Evolutionary conservation across 164 flowering plant species (phyloP), one percentile per base, ranked within the genome.

Genomic region (Dillenia suffruticosa): DNA sequence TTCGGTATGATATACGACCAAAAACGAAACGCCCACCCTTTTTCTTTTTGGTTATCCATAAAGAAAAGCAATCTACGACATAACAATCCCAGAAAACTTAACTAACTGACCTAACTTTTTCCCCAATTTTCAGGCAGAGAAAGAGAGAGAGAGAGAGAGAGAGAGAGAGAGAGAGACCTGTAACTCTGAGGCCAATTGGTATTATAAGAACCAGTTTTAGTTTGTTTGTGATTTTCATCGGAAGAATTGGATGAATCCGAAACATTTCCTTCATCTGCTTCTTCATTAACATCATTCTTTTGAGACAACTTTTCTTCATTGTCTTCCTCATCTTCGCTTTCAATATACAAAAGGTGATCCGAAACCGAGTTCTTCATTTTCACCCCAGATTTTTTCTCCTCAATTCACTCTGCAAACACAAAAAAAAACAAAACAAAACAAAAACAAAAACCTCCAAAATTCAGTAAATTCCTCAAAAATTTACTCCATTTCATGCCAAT

Each of bases 131-230:
- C 9, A 51, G 54, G 54, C 9, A 19, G 22, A 19, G 22, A 61
- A 9, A 8, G 9, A 46, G 14, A 60, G 56, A 62, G 11, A 8
- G 9, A 46, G n/a, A 60, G 56, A 46, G 57, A 16, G 57, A 62
- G 40, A 50, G 57, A 62, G 32, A 19, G 45, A 53, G 9, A 46
- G 4, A 12, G 10, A 53, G 60, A 82, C 86, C 86, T 76, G 73
- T 79, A 82, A 73, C 84, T 88, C 61, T 92, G 98, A 54, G 98
- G 98, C 98, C 98, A 92, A 13, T 84, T 10, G 54, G 82, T 76
- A 68, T 62, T 84, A 72, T 85, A 82, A 62, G 99, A 89, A 73
- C 77, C 69, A n/a, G 93, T 82, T 64, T 64, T 80, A 61, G 62
- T 80, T 57, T 77, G 78, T 19, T 67, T 82, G 49, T 62, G 82